These are phyloP conservation scores for Emmonsiellopsis sp. DNA, from an alignment of 2,329 filamentous ascomycete genomes.

Conservation along the genomic window DNA sequence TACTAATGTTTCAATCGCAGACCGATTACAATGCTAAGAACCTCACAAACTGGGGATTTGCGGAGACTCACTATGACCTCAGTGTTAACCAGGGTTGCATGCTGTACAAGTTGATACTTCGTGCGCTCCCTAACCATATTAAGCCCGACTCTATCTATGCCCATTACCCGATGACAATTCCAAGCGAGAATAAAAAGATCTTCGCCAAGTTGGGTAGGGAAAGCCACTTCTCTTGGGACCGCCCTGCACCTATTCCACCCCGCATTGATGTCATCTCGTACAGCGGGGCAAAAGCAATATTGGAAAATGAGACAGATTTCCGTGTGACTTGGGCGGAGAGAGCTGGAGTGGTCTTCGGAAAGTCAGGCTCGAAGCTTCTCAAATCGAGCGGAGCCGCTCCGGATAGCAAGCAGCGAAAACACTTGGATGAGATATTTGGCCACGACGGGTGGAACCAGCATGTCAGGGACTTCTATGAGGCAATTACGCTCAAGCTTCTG, in stretches of 20 bases:
- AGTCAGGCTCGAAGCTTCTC: slow-evolving; percentile 13
- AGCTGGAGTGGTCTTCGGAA: slow-evolving; percentile 15
- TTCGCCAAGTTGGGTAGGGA: slow-evolving; percentile 16
- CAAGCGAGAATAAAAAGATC: slow-evolving; percentile 17
- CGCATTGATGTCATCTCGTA: slow-evolving; percentile 15
- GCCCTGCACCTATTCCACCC: slow-evolving; percentile 13
- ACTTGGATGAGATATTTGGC: slow-evolving; percentile 14
- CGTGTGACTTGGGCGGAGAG: slow-evolving; percentile 16
- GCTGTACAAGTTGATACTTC: slow-evolving; percentile 23
- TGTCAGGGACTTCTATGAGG: slow-evolving; percentile 16
- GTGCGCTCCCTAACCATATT: slow-evolving; percentile 21
- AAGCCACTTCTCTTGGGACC: slow-evolving; percentile 12
- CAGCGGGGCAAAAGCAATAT: slow-evolving; percentile 13
- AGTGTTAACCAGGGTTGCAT: slow-evolving; percentile 19
- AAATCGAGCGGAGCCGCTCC: slow-evolving; percentile 13
- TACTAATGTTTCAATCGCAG: slow-evolving; percentile 1
- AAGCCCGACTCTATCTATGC: slow-evolving; percentile 20
- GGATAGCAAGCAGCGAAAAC: slow-evolving; percentile 13
- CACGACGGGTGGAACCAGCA: slow-evolving; percentile 15
- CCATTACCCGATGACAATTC: slow-evolving; percentile 22
- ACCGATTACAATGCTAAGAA: slow-evolving; percentile 19
- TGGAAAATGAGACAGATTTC: slow-evolving; percentile 17
- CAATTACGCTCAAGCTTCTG: slow-evolving; percentile 14
- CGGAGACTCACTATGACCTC: slow-evolving; percentile 22
- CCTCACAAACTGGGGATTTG: slow-evolving; percentile 34